These are phyloP conservation scores for Acer saccharum DNA, from an alignment of 345 rosid species.

Conservation along the genomic window DNA sequence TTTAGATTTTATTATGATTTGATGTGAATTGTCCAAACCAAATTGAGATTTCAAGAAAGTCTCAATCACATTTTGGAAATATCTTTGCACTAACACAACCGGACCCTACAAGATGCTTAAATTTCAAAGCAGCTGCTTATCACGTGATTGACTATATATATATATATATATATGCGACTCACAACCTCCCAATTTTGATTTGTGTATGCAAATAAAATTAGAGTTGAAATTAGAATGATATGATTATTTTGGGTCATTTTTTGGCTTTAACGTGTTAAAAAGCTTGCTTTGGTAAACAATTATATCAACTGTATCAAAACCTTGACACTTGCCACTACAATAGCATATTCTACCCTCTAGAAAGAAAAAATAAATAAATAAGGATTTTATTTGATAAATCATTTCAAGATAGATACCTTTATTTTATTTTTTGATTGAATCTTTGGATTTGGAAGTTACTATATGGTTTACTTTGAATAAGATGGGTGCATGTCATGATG, in stretches of 20 bases:
- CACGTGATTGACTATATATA: conserved; percentile 28
- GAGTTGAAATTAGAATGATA: background rate
- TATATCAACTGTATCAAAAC: background rate
- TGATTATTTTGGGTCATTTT: background rate
- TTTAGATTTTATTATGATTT: background rate
- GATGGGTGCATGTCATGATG: background rate
- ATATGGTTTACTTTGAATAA: background rate
- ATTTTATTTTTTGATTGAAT: background rate
- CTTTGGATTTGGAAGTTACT: background rate
- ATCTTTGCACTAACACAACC: no score
- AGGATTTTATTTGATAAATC: no score
- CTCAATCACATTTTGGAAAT: conserved; percentile 10
- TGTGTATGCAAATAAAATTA: background rate
- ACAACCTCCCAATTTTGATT: background rate
- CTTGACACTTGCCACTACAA: background rate
- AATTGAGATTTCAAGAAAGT: background rate
- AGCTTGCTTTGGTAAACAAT: background rate
- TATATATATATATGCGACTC: background rate
- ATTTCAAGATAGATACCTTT: no score
- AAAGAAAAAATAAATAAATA: no score
- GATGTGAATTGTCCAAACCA: conserved; percentile 15
- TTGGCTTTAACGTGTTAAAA: background rate
- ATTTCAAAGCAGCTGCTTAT: conserved; percentile 25
- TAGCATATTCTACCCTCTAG: no score
- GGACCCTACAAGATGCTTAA: conserved; percentile 22